phyloP scores from a whole-genome alignment of 805 yeast species.

The Tetrapisispora taiwanensis region DNA sequence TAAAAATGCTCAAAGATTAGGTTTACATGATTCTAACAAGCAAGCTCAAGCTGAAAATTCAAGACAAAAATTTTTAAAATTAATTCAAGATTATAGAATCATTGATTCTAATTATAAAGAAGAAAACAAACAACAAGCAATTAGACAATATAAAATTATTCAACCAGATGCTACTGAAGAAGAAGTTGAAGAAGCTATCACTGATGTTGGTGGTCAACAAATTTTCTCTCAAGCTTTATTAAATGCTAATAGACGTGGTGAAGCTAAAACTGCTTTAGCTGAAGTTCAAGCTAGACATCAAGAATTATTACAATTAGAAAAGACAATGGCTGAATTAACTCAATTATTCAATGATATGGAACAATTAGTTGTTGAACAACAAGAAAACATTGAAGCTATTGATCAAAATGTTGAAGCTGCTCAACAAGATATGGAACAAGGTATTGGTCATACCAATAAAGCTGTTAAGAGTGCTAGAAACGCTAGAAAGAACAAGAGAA shows the following conservation, averaged over 20 bases:
- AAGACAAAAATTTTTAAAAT: conserved; percentile 72
- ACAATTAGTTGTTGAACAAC: conserved; percentile 91
- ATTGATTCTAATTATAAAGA: conserved; percentile 81
- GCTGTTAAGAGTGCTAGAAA: conserved; percentile 83
- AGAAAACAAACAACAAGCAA: conserved; percentile 77
- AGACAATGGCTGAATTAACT: conserved; percentile 90
- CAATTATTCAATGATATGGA: conserved; percentile 95
- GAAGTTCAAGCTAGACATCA: conserved; percentile 95
- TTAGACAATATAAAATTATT: conserved; percentile 84
- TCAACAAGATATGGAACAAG: conserved; percentile 84
- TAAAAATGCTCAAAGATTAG: conserved; percentile 62
- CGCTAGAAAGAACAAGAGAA: conserved; percentile 84
- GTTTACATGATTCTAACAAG: conserved; percentile 66
- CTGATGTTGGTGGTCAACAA: conserved; percentile 78
- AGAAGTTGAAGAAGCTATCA: conserved; percentile 78
- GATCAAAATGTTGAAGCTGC: conserved; percentile 75
- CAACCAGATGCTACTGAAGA: conserved; percentile 76
- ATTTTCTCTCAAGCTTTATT: conserved; percentile 87
- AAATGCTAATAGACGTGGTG: conserved; percentile 83
- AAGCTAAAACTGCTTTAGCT: conserved; percentile 87
- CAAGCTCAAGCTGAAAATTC: conserved; percentile 84
- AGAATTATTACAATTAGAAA: conserved; percentile 88
- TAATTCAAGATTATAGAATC: conserved; percentile 78
- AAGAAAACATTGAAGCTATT: conserved; percentile 71
- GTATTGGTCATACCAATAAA: conserved; percentile 85